phyloP scores from a whole-genome alignment of 192 early-diverging fungal species.

The Dispira parvispora region DNA sequence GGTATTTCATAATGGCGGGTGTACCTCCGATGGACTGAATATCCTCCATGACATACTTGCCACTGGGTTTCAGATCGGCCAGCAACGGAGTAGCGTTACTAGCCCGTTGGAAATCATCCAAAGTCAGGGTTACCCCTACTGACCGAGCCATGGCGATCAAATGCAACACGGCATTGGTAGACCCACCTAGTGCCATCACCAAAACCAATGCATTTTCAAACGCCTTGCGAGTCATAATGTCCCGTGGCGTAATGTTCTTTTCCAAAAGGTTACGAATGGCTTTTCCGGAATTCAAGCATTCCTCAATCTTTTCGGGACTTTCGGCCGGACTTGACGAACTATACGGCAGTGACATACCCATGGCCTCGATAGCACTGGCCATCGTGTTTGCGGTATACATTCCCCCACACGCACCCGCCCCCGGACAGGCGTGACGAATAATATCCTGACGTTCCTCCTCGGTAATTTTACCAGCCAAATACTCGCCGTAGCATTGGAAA shows the following conservation, averaged over 20 bases:
- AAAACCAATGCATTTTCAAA: slow-evolving; percentile 95
- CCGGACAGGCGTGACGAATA: slow-evolving; percentile 58
- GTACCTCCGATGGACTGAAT: slow-evolving; percentile 84
- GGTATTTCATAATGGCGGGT: slow-evolving; percentile 88
- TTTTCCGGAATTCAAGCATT: slow-evolving; percentile 69
- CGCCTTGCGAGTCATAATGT: slow-evolving; percentile 90
- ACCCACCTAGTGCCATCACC: slow-evolving; percentile 88
- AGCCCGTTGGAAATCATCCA: slow-evolving; percentile 91
- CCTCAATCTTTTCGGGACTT: slow-evolving; percentile 71
- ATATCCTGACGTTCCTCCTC: slow-evolving; percentile 70
- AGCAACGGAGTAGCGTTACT: slow-evolving; percentile 84
- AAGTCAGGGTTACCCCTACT: slow-evolving; percentile 60
- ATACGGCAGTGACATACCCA: slow-evolving; percentile 96
- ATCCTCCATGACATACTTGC: slow-evolving; percentile 98
- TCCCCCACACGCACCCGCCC: slow-evolving; percentile 95
- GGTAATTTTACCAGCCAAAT: slow-evolving; percentile 73
- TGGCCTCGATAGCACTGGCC: slow-evolving; percentile 90
- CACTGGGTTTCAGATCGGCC: slow-evolving; percentile 96
- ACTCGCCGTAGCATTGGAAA: slow-evolving; percentile 92
- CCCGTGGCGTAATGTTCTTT: slow-evolving; percentile 79
- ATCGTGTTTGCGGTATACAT: slow-evolving; percentile 99
- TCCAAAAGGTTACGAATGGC: slow-evolving; percentile 83
- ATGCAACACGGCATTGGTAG: slow-evolving; percentile 95
- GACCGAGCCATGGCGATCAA: slow-evolving; percentile 79
- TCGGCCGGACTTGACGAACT: slow-evolving; percentile 87